Conservation (phyloP, 1,284 basidiomycete genomes). For the Cryptococcus sp. region DNA sequence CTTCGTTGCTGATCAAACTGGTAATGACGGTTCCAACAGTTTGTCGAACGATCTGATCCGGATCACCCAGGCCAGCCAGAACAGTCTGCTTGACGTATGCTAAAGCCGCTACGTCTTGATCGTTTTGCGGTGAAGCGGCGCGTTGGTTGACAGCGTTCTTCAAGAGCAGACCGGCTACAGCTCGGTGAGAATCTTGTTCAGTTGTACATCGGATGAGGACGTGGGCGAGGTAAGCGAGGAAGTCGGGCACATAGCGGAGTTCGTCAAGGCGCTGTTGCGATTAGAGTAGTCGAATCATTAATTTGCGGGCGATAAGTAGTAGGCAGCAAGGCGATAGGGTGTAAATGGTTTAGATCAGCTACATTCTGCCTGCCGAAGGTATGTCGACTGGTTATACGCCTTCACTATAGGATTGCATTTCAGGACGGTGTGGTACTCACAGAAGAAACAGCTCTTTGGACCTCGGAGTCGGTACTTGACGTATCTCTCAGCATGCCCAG, state of each 20-base stretch:
- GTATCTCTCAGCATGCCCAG: conserved; percentile 53
- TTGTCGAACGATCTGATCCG: conserved; percentile 80
- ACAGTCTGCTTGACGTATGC: conserved; percentile 81
- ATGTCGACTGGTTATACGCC: no score
- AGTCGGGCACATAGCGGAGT: conserved; percentile 86
- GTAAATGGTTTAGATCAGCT: no score
- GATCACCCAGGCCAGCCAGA: conserved; percentile 75
- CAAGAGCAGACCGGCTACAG: conserved; percentile 93
- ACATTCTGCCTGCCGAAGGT: no score
- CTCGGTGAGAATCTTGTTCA: conserved; percentile 87
- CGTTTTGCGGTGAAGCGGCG: conserved; percentile 26
- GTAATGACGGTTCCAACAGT: conserved; percentile 90
- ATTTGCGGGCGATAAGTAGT: neutral
- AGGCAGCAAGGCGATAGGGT: neutral
- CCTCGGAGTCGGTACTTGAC: conserved; percentile 49
- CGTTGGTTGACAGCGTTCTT: conserved; percentile 74
- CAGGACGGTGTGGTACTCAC: conserved; percentile 31
- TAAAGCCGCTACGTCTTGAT: conserved; percentile 55
- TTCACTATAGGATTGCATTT: no score
- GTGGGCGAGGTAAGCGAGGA: conserved; percentile 94
- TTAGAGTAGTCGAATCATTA: neutral
- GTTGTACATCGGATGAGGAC: conserved; percentile 67
- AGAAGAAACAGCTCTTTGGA: conserved; percentile 52
- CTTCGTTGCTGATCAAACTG: conserved; percentile 77
- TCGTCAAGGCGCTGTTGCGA: conserved; percentile 74